Conservation (phyloP, 2,329 filamentous ascomycete species). For the Ceratocystiopsis minuta region DNA sequence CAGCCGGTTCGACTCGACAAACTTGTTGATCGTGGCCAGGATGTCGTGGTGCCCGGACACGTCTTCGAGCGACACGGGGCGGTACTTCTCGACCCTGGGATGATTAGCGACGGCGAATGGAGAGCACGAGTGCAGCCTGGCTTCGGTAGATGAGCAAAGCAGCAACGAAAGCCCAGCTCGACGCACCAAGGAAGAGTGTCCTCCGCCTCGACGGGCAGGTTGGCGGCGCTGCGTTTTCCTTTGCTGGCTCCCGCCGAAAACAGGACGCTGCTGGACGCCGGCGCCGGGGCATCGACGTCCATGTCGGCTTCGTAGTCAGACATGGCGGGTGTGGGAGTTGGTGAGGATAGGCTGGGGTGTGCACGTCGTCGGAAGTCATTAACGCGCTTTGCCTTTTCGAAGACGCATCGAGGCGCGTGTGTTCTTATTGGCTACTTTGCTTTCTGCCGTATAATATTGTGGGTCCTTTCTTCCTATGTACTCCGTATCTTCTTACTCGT, state of each 20-base stretch:
- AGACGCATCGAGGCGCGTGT: too few species aligned
- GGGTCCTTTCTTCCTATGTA: too few species aligned
- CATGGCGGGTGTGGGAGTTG: constrained; percentile 19
- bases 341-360: constrained; percentile 14
- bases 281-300: constrained; percentile 34
- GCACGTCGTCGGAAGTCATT: background rate
- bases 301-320: constrained; percentile 44
- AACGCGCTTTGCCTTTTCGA: too few species aligned
- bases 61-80: constrained; percentile 72
- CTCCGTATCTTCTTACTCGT: too few species aligned
- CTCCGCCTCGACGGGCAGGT: constrained; percentile 83
- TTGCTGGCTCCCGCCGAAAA: constrained; percentile 59
- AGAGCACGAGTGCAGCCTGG: too few species aligned
- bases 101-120: too few species aligned
- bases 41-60: constrained; percentile 97
- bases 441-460: too few species aligned
- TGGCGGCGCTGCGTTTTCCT: constrained; percentile 86
- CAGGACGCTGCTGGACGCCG: constrained; percentile 30
- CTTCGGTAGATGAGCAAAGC: constrained; percentile 5
- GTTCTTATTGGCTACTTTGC: too few species aligned
- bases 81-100: constrained; percentile 84
- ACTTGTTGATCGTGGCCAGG: constrained; percentile 92
- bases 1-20: constrained; percentile 82
- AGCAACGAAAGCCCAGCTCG: too few species aligned
- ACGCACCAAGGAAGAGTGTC: constrained; percentile 80